Evolutionary conservation across 257 asterid genomes (phyloP), one percentile per base, ranked within the genome.

Genomic region (Echium plantagineum): DNA sequence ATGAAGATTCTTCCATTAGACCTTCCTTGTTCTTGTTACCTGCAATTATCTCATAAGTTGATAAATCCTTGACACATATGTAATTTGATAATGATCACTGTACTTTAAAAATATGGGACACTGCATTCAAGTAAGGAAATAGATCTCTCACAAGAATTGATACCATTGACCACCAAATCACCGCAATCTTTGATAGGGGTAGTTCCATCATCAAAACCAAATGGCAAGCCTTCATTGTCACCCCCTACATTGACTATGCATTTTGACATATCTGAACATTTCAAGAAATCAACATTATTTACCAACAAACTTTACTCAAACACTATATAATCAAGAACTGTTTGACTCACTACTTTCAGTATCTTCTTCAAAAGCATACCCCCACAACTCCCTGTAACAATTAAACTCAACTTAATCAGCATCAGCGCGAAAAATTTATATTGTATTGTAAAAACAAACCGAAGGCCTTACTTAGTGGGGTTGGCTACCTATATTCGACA

Each of bases 141-240:
- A 55, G 63, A 55, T 24, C 46, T 30, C 74, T 35, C 64, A 83
- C 94, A 86, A 21, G 63, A 35, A 9, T 35, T 35, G 9, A 35
- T 10, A 42, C 3, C 83, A 59, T 75, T 78, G 81, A 75, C 66
- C 64, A 77, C 75, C 63, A 85, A 58, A 59, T 87, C 94, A 55
- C 80, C 80, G 52, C 89, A 87, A 47, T 90, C 94, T 70, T 85
- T 87, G 30, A 83, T 72, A 9, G 96, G 96, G 56, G 96, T 87
- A 71, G 80, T 77, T 64, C 66, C 89, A 58, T 63, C 72, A 57
- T 71, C 85, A 58, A 80, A 70, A 64, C 78, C 60, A 67, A 55
- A 73, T 24, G 83, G 67, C 68, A 75, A 60, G 68, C 60, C 80
- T 69, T 79, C 87, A 15, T 62, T 78, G 58, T 71, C 71, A 79